Conservation (phyloP, 495 filamentous ascomycete species). For the Trichoderma virens region DNA sequence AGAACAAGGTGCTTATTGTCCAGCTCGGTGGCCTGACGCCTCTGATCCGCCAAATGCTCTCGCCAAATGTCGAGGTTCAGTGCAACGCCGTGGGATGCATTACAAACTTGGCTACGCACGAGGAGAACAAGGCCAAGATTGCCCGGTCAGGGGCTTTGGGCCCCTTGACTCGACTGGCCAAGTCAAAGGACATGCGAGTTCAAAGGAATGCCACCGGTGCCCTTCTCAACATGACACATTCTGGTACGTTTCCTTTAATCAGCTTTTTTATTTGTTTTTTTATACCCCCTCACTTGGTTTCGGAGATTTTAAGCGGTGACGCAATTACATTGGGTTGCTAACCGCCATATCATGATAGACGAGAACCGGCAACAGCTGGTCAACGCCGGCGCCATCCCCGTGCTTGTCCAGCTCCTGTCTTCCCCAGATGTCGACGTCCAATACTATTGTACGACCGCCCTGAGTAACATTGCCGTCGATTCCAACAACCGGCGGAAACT, state of each 20-base stretch:
- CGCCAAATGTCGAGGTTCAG: constrained; percentile 96
- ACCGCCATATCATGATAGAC: constrained; percentile 42
- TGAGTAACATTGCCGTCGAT: constrained; percentile 98
- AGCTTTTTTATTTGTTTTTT: background rate
- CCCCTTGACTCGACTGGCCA: constrained; percentile 83
- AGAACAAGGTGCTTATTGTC: constrained; percentile 96
- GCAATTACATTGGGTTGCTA: background rate
- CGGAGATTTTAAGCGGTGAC: no score
- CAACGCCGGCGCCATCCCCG: constrained; percentile 91
- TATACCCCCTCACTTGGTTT: no score
- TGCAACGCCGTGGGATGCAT: constrained; percentile 99
- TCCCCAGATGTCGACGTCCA: constrained; percentile 94
- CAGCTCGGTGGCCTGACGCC: constrained; percentile 82
- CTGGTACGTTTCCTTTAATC: constrained; percentile 58
- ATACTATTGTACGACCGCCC: constrained; percentile 97
- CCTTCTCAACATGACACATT: constrained; percentile 98
- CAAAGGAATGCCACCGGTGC: constrained; percentile 96
- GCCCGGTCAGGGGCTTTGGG: constrained; percentile 87
- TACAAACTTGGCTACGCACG: constrained; percentile 94
- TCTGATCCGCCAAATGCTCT: constrained; percentile 97
- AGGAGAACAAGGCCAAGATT: constrained; percentile 99
- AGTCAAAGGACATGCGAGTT: constrained; percentile 97
- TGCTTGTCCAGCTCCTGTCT: constrained; percentile 86
- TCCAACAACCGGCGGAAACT: constrained; percentile 81
- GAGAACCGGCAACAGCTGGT: constrained; percentile 97